A percentile compares a stretch with the other conserved stretches of the same genome.
phyloP scores from a whole-genome alignment of 169 alveolate species.

The Babesia ovata region DNA sequence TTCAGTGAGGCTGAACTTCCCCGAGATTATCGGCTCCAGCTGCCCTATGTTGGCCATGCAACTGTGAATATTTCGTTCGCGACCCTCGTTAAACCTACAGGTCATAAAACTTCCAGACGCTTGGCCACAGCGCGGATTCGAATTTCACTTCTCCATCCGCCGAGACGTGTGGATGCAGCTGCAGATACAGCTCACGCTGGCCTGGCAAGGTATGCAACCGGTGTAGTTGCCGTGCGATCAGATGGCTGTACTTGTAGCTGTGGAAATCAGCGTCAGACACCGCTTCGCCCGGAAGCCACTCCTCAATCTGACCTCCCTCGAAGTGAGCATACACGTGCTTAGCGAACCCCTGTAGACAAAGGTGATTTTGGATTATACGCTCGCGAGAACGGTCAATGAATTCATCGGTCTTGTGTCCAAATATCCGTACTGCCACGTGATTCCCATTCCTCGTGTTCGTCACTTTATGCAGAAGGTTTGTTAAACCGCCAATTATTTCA shows the following conservation, averaged over 20 bases:
- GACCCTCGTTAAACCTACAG: conserved; percentile 33
- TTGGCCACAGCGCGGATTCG: conserved; percentile 70
- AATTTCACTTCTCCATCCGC: conserved; percentile 18
- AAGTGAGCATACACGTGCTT: conserved; percentile 73
- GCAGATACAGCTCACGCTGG: conserved; percentile 49
- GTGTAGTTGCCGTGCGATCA: conserved; percentile 68
- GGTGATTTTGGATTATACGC: conserved; percentile 59
- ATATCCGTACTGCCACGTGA: conserved; percentile 68
- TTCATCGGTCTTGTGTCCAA: conserved; percentile 71
- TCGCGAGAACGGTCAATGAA: conserved; percentile 75
- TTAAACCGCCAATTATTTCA: conserved; percentile 69
- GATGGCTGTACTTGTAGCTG: conserved; percentile 45
- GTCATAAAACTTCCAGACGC: conserved; percentile 72
- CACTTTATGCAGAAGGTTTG: conserved; percentile 72
- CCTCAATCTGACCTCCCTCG: conserved; percentile 77
- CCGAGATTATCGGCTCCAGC: conserved; percentile 8
- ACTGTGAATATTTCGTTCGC: not conserved
- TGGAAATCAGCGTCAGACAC: conserved; percentile 69
- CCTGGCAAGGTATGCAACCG: conserved; percentile 56
- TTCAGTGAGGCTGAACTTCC: conserved; percentile 25
- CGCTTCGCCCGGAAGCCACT: conserved; percentile 74
- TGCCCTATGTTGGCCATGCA: conserved; percentile 11
- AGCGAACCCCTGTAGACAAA: conserved; percentile 62
- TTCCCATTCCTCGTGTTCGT: conserved; percentile 45
- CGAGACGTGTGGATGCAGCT: conserved; percentile 40